Percentiles rank a stretch among this genome's conserved stretches.
These are phyloP conservation scores for Claviceps africana DNA, from an alignment of 2,329 filamentous ascomycete genomes.

Conservation along the genomic window DNA sequence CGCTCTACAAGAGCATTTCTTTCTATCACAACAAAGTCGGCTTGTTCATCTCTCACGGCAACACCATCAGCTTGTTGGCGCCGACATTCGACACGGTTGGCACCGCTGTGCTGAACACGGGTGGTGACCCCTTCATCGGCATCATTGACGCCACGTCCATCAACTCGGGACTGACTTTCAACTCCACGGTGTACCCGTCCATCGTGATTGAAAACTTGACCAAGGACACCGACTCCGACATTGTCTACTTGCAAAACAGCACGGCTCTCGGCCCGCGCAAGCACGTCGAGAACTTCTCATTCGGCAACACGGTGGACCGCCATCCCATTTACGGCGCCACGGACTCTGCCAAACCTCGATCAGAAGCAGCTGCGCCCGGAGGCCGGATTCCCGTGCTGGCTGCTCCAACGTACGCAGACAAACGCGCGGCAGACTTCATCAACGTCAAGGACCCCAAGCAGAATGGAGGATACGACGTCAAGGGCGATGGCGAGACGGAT, in stretches of 20 bases:
- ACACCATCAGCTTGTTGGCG: constrained; percentile 25
- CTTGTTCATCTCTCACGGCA: constrained; percentile 16
- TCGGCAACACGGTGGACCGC: constrained; percentile 26
- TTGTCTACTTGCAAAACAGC: constrained; percentile 19
- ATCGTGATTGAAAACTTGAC: constrained; percentile 29
- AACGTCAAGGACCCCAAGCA: constrained; percentile 25
- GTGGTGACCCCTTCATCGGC: constrained; percentile 25
- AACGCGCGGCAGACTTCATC: constrained; percentile 15
- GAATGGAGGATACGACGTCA: constrained; percentile 16
- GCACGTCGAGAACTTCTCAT: constrained; percentile 27
- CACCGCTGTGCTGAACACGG: constrained; percentile 22
- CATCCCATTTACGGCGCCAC: constrained; percentile 25
- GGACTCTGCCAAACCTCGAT: constrained; percentile 17
- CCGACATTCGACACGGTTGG: constrained; percentile 27
- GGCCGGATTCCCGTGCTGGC: constrained; percentile 23
- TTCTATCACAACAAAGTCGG: constrained; percentile 28
- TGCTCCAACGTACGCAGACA: constrained; percentile 25
- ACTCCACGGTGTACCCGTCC: constrained; percentile 23
- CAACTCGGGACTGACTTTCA: constrained; percentile 27
- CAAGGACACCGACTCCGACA: constrained; percentile 24
- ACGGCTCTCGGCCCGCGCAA: constrained; percentile 17
- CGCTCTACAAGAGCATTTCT: constrained; percentile 28
- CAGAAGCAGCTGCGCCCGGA: constrained; percentile 21
- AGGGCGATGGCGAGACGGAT: constrained; percentile 25
- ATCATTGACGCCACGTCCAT: constrained; percentile 26